These are phyloP conservation scores for Phialophora expanda DNA, from an alignment of 2,329 filamentous ascomycete species.

Conservation along the genomic window DNA sequence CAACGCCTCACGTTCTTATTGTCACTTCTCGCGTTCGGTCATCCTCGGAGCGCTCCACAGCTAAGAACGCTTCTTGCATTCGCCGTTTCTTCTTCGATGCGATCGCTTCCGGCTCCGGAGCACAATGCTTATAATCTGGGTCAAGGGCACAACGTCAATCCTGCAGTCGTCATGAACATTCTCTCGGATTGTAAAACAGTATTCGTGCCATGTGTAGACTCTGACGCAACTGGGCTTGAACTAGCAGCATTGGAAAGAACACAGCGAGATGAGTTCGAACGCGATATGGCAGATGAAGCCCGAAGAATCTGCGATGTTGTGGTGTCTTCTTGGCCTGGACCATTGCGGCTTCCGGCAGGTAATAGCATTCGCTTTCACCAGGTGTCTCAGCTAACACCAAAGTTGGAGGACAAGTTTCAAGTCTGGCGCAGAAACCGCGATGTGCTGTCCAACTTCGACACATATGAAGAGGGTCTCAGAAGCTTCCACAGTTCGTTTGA, in stretches of 20 bases:
- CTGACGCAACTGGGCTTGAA: not conserved
- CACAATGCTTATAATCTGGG: conserved; percentile 25
- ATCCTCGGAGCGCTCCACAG: not conserved
- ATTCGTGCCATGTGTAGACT: conserved; percentile 1
- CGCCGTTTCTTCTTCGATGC: conserved; percentile 17
- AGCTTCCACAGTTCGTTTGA: conserved; percentile 1
- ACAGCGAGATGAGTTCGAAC: not conserved
- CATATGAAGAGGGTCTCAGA: conserved; percentile 13
- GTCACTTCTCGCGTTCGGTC: conserved; percentile 22
- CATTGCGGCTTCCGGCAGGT: no score
- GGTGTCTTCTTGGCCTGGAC: no score
- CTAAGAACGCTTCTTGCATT: conserved; percentile 24
- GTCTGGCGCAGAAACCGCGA: conserved; percentile 22
- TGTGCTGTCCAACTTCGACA: conserved; percentile 18
- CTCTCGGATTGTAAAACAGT: conserved; percentile 13
- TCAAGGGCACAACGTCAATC: conserved; percentile 7
- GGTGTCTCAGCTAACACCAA: no score
- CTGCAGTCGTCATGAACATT: conserved; percentile 6
- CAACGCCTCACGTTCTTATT: conserved; percentile 22
- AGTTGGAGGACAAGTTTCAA: conserved; percentile 13
- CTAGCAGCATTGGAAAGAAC: not conserved
- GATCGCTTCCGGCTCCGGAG: conserved; percentile 5
- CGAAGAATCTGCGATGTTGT: no score
- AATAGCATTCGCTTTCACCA: no score
- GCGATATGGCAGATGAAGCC: conserved; percentile 1